Evolutionary conservation across 805 yeast genomes (phyloP).

Genomic region (Cyberlindnera bimundalis): DNA sequence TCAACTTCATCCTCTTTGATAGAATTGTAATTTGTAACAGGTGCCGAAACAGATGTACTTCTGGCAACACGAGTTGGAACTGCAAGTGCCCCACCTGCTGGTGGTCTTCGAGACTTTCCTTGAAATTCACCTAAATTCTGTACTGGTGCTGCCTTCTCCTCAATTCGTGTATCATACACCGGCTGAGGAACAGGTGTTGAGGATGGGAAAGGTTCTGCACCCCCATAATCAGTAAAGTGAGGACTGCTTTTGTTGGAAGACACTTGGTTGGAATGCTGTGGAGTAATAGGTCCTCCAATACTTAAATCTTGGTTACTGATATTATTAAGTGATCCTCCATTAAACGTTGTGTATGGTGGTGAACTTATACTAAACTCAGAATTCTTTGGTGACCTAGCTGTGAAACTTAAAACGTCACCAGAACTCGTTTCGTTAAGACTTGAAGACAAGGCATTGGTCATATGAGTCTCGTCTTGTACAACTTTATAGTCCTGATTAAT

Average conservation of each 20-base stretch:
- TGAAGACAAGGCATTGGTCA: neutral
- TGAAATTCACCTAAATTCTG: conserved; percentile 19
- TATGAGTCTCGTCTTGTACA: conserved; percentile 14
- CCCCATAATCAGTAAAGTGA: conserved; percentile 2
- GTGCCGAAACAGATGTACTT: conserved; percentile 31
- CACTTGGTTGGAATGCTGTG: conserved; percentile 4
- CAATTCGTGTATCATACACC: conserved; percentile 38
- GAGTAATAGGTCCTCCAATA: conserved; percentile 3
- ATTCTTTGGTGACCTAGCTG: conserved; percentile 33
- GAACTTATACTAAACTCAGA: conserved; percentile 27
- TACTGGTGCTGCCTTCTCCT: conserved; percentile 32
- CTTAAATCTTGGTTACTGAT: conserved; percentile 9
- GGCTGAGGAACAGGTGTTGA: conserved; percentile 8
- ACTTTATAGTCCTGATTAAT: conserved; percentile 16
- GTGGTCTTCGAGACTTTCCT: conserved; percentile 33
- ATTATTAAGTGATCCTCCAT: neutral
- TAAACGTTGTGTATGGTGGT: conserved; percentile 12
- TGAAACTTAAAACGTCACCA: conserved; percentile 31
- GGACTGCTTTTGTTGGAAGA: conserved; percentile 8
- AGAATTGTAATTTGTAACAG: conserved; percentile 17
- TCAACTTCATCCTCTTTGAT: conserved; percentile 15
- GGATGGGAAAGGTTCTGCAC: conserved; percentile 3
- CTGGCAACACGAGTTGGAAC: conserved; percentile 36
- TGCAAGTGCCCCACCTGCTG: conserved; percentile 32
- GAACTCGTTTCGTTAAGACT: conserved; percentile 21